Conservation (phyloP, 495 filamentous ascomycete species). For the Staphylotrichum tortipilum region DNA sequence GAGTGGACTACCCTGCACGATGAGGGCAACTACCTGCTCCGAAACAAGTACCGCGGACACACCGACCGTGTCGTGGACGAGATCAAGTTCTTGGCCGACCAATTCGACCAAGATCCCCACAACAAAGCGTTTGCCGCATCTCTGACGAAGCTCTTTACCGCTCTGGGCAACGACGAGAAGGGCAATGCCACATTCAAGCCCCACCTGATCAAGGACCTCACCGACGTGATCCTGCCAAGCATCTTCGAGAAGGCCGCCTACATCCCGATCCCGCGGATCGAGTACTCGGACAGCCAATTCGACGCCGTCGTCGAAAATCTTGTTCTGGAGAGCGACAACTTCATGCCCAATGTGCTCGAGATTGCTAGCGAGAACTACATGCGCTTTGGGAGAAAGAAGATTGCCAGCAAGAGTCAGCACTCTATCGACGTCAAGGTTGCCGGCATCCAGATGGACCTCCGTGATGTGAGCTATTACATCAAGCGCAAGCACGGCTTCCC, state of each 20-base stretch:
- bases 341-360: slow-evolving; percentile 91
- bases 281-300: slow-evolving; percentile 76
- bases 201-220: slow-evolving; percentile 81
- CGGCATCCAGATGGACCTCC: slow-evolving; percentile 79
- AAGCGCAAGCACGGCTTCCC: slow-evolving; percentile 96
- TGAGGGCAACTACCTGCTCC: slow-evolving; percentile 77
- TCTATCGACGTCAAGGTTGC: slow-evolving; percentile 76
- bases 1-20: slow-evolving; percentile 84
- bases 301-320: slow-evolving; percentile 92
- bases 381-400: slow-evolving; percentile 83
- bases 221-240: slow-evolving; percentile 74
- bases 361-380: slow-evolving; percentile 90
- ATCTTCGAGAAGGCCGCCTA: slow-evolving; percentile 84
- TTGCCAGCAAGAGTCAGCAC: slow-evolving; percentile 66
- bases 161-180: slow-evolving; percentile 69
- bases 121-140: slow-evolving; percentile 72
- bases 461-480: slow-evolving; percentile 90
- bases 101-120: slow-evolving; percentile 80
- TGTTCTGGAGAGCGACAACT: slow-evolving; percentile 90
- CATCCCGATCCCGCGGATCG: slow-evolving; percentile 87
- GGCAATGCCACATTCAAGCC: slow-evolving; percentile 88
- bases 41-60: slow-evolving; percentile 78
- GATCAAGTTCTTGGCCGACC: slow-evolving; percentile 75
- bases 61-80: slow-evolving; percentile 85
- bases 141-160: slow-evolving; percentile 74